A percentile compares a stretch with the other conserved stretches of the same genome.
Conservation (phyloP, 106 monocot genomes). For the Xerophyta viscosa region DNA sequence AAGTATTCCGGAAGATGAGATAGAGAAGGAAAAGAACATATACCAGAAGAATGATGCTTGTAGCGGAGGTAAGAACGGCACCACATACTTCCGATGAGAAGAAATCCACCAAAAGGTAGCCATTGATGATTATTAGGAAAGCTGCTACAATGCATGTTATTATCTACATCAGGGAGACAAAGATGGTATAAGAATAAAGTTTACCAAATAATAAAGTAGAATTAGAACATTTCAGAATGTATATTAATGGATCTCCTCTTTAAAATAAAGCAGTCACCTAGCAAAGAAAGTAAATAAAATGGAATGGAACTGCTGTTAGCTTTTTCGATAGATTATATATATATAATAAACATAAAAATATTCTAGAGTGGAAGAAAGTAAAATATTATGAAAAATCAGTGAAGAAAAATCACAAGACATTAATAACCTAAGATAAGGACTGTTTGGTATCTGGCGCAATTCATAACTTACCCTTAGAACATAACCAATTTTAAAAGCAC, state of each 20-base stretch:
- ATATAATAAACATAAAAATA: no score
- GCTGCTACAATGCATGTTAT: conserved; percentile 51
- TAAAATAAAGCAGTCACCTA: no score
- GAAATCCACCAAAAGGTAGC: conserved; percentile 56
- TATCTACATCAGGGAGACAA: conserved; percentile 17
- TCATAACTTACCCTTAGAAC: conserved; percentile 37
- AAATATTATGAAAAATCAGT: background rate
- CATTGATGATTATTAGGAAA: conserved; percentile 56
- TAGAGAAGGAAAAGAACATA: conserved; percentile 48
- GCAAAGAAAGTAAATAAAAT: no score
- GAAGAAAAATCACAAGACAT: background rate
- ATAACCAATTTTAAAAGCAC: conserved; percentile 48
- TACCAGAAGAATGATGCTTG: conserved; percentile 11
- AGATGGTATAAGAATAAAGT: background rate
- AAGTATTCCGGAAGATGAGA: no score
- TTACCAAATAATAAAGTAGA: no score
- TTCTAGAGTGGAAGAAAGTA: no score
- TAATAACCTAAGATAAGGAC: no score
- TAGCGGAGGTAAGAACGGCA: conserved; percentile 8
- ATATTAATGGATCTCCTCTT: no score
- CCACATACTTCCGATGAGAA: conserved; percentile 43
- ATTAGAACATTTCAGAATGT: no score
- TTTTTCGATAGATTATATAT: no score
- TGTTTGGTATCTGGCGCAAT: no score
- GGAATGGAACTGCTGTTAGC: no score